Evolutionary conservation across 805 yeast genomes (phyloP).

Genomic region (Candida krabiensis): DNA sequence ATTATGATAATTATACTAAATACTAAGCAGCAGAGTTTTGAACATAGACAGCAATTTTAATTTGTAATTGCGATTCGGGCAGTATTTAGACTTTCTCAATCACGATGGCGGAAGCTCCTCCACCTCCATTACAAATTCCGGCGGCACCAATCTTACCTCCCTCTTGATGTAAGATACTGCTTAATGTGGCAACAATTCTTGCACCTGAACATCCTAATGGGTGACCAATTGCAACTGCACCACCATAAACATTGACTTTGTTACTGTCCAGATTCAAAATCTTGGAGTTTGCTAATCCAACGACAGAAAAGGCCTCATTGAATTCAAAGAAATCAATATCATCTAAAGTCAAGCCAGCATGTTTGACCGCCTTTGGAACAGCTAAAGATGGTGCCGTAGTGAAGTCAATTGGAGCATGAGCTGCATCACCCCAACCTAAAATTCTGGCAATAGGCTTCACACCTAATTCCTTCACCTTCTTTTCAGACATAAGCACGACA

Average conservation of each 20-base stretch:
- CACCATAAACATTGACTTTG: slow-evolving; percentile 88
- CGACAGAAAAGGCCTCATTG: slow-evolving; percentile 97
- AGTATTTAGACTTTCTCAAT: slow-evolving; percentile 64
- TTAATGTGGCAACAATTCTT: slow-evolving; percentile 83
- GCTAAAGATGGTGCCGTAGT: slow-evolving; percentile 96
- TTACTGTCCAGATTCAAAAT: slow-evolving; percentile 58
- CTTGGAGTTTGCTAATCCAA: slow-evolving; percentile 86
- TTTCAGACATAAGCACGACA: slow-evolving; percentile 79
- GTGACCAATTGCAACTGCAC: slow-evolving; percentile 95
- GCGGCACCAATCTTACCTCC: slow-evolving; percentile 88
- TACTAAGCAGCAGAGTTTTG: too few relatives aligned
- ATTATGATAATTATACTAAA: too few relatives aligned
- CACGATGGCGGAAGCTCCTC: slow-evolving; percentile 95
- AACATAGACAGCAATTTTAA: too few relatives aligned
- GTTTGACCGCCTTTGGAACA: slow-evolving; percentile 92
- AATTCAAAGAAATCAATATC: slow-evolving; percentile 91
- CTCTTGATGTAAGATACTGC: slow-evolving; percentile 81
- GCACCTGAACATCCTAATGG: slow-evolving; percentile 98
- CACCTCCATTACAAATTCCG: slow-evolving; percentile 99
- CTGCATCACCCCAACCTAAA: slow-evolving; percentile 98
- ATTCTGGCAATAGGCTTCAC: slow-evolving; percentile 88
- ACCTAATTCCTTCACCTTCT: slow-evolving; percentile 79
- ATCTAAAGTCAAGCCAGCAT: slow-evolving; percentile 63
- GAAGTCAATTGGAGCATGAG: slow-evolving; percentile 90
- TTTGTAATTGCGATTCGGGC: too few relatives aligned